phyloP scores from a whole-genome alignment of 2,329 filamentous ascomycete genomes.

The Colletotrichum sidae region DNA sequence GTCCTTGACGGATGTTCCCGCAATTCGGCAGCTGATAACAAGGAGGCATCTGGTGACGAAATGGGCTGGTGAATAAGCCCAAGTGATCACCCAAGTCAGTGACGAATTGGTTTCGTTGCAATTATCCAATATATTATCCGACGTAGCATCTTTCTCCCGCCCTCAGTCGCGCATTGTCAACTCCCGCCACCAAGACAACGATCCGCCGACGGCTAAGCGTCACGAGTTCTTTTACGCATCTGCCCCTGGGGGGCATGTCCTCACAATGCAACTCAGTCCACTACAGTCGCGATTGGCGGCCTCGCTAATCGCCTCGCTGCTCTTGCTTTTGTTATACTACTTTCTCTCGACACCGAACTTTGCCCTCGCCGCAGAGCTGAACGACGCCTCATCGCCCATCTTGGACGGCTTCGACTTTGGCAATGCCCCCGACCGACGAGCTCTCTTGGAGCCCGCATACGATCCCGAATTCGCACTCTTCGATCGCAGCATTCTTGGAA shows the following conservation, averaged over 20 bases:
- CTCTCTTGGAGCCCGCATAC: slow-evolving; percentile 53
- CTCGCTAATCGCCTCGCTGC: slow-evolving; percentile 70
- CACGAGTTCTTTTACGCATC: slow-evolving; percentile 21
- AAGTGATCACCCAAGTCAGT: slow-evolving; percentile 16
- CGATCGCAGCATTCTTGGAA: slow-evolving; percentile 72
- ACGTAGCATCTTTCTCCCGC: not conserved
- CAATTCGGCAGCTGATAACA: not conserved
- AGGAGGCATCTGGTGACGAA: slow-evolving; percentile 17
- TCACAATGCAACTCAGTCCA: slow-evolving; percentile 70
- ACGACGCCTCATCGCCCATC: slow-evolving; percentile 40
- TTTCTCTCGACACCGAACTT: slow-evolving; percentile 68
- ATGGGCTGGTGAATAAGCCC: slow-evolving; percentile 26
- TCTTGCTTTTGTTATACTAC: slow-evolving; percentile 71
- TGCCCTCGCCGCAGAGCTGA: slow-evolving; percentile 70
- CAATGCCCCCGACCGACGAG: slow-evolving; percentile 38
- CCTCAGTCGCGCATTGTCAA: no score
- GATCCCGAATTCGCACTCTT: slow-evolving; percentile 71
- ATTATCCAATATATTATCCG: slow-evolving; percentile 8
- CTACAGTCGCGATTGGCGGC: slow-evolving; percentile 79
- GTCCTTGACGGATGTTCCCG: slow-evolving; percentile 17
- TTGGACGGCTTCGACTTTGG: slow-evolving; percentile 40
- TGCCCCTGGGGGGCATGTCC: slow-evolving; percentile 56
- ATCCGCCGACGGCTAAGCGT: slow-evolving; percentile 13
- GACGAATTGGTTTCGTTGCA: slow-evolving; percentile 18
- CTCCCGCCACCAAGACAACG: not conserved